Evolutionary conservation across 768 basidiomycete species (phyloP), one percentile per base, ranked within the genome.

Genomic region (Phlebiopsis gigantea): DNA sequence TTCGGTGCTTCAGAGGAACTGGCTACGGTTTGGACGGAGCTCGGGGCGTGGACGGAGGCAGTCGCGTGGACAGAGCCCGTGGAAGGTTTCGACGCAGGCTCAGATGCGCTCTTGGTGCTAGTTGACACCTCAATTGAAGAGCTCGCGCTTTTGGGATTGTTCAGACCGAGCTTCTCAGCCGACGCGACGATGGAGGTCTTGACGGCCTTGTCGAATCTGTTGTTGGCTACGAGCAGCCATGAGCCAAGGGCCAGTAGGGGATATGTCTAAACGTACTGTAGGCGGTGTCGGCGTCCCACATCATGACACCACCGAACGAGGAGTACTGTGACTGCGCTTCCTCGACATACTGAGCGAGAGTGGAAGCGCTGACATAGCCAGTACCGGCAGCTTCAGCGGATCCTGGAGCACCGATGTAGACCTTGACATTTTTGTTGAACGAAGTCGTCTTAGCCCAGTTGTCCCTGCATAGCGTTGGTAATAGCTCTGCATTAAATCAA

Each of bases 401-500:
- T 5, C 79, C 85, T 5, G 85, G 83, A 39, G 82, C 83, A 46
- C 84, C 85, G 50, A 88, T 80, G 70, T 80, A 86, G 17, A 87
- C 72, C 66, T 85, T 84, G 28, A 85, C 80, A 60, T 83, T 78
- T 60, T 72, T 75, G 71, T 84, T 87, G 1, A 77, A 77, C 47
- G 83, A 84, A 3, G 73, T 72, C 14, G 71, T 77, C 54, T 79
- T 79, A 22, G 85, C 84, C 84, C 84, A 87, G 64, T 75, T 74
- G 61, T 86, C 84, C 85, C 34, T 39, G 8, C 84, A 84, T 39
- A 10, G 54, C 31, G n/a, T 43, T 41, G 24, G 10, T 14, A 30
- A 15, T 1, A 41, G 21, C 17, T 31, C 8, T 8, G 50, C 17
- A 22, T 26, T 25, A 34, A 65, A 25, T 63, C 82, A 82, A 17